Percentiles rank a stretch among this genome's conserved stretches.
These are phyloP conservation scores for Neocucurbitaria cava DNA, from an alignment of 2,329 filamentous ascomycete genomes.

Conservation along the genomic window DNA sequence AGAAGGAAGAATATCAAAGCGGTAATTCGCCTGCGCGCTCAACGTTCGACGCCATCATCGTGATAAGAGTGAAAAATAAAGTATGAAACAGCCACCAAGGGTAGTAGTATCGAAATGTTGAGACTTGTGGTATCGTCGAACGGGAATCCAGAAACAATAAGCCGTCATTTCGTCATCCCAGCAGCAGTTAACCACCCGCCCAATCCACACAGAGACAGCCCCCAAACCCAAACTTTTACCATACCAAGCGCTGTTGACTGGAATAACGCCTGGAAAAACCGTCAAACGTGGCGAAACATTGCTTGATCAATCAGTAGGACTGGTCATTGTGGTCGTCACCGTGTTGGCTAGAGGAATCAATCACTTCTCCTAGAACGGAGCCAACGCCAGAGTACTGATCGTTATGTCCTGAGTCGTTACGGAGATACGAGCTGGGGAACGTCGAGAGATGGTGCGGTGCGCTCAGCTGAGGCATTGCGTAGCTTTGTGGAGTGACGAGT, in stretches of 20 bases:
- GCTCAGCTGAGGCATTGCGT: slow-evolving; percentile 47
- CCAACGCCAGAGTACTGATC: slow-evolving; percentile 46
- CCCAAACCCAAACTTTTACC: slow-evolving; percentile 11
- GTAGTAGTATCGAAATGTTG: slow-evolving; percentile 18
- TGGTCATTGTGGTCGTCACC: slow-evolving; percentile 40
- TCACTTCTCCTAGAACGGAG: slow-evolving; percentile 46
- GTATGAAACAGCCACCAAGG: slow-evolving; percentile 33
- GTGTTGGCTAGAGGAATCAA: slow-evolving; percentile 43
- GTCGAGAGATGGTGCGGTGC: slow-evolving; percentile 49
- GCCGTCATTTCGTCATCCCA: slow-evolving; percentile 10
- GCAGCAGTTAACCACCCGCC: slow-evolving; percentile 6
- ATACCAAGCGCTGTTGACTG: slow-evolving; percentile 1
- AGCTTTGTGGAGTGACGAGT: slow-evolving; percentile 46
- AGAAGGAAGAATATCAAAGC: background rate
- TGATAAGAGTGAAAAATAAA: slow-evolving; percentile 2
- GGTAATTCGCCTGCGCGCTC: slow-evolving; percentile 7
- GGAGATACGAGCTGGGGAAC: slow-evolving; percentile 48
- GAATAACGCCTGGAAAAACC: slow-evolving; percentile 18
- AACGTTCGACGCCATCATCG: slow-evolving; percentile 7
- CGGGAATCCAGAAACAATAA: slow-evolving; percentile 7
- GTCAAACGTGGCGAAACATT: slow-evolving; percentile 5
- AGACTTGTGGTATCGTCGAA: slow-evolving; percentile 16
- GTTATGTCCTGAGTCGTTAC: slow-evolving; percentile 43
- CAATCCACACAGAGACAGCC: no score
- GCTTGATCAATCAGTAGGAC: slow-evolving; percentile 27